Conservation (phyloP, 1,284 basidiomycete genomes). For the Vanrija humicola region DNA sequence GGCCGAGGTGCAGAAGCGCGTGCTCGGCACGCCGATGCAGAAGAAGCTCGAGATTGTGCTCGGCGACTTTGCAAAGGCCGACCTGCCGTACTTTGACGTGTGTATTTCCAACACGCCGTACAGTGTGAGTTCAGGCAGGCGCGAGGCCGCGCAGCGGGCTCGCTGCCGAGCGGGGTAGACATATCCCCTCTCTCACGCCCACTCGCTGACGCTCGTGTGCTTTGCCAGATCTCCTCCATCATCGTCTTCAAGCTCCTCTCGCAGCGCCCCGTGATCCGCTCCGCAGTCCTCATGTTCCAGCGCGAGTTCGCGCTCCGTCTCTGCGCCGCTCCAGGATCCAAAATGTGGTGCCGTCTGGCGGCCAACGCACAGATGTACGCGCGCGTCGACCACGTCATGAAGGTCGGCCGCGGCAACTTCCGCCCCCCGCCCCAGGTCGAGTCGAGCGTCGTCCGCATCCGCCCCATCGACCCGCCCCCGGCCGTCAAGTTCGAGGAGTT, state of each 20-base stretch:
- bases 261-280: conserved; percentile 87
- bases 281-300: conserved; percentile 99
- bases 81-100: conserved; percentile 96
- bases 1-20: conserved; percentile 92
- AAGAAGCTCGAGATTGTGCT: conserved; percentile 90
- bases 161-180: no score
- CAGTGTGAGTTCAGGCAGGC: conserved; percentile 55
- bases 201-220: background rate
- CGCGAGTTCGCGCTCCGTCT: conserved; percentile 94
- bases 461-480: conserved; percentile 90
- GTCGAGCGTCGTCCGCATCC: conserved; percentile 78
- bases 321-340: conserved; percentile 76
- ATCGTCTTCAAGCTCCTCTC: conserved; percentile 96
- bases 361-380: conserved; percentile 96
- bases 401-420: conserved; percentile 95
- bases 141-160: no score
- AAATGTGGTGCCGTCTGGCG: conserved; percentile 89
- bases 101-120: conserved; percentile 99
- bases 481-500: conserved; percentile 96
- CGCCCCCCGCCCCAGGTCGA: conserved; percentile 94
- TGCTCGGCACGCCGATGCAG: conserved; percentile 97
- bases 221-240: conserved; percentile 80
- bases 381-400: conserved; percentile 94
- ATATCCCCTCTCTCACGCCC: background rate
- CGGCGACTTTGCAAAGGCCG: conserved; percentile 95